A percentile compares a stretch with the other conserved stretches of the same genome.
Evolutionary conservation across 208 protist genomes (phyloP).

Genomic region (Trypanosomatidae sp.): DNA sequence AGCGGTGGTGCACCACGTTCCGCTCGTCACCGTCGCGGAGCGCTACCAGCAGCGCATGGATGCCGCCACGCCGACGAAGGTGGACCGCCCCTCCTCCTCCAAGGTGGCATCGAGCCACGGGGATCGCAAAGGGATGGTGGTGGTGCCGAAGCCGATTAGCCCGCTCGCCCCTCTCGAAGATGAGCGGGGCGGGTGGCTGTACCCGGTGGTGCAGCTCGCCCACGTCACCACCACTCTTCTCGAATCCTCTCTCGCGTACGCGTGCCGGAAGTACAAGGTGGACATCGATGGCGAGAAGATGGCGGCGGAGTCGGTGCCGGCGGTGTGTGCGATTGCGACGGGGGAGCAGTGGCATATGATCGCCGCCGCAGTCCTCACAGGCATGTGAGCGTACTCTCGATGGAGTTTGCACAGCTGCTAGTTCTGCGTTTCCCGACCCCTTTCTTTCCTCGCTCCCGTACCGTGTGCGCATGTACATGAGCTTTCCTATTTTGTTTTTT

Average conservation of each 20-base stretch:
- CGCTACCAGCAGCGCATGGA: conserved; percentile 25
- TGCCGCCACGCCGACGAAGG: not conserved
- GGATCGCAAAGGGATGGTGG: conserved; percentile 21
- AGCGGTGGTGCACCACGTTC: conserved; percentile 5
- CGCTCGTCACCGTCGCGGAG: conserved; percentile 19
- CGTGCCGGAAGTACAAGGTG: conserved; percentile 69
- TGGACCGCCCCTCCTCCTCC: conserved; percentile 26
- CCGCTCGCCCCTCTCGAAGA: conserved; percentile 20
- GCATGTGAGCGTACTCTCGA: conserved; percentile 28
- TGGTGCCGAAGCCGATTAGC: conserved; percentile 28
- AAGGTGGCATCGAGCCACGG: conserved; percentile 13
- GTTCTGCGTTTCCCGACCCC: too few species aligned
- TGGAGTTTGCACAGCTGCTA: not conserved
- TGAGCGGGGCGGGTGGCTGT: conserved; percentile 16
- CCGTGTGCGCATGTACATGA: too few species aligned
- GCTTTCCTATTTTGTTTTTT: too few species aligned
- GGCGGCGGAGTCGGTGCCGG: conserved; percentile 10
- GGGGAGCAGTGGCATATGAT: conserved; percentile 33
- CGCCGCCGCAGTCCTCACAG: conserved; percentile 40
- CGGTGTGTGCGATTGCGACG: conserved; percentile 18
- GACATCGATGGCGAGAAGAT: conserved; percentile 68
- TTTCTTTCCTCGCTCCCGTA: too few species aligned
- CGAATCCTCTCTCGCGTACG: conserved; percentile 48
- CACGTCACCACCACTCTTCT: conserved; percentile 42
- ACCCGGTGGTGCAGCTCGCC: conserved; percentile 52